Conservation (phyloP, 106 monocot genomes). For the Iris macrosiphon region DNA sequence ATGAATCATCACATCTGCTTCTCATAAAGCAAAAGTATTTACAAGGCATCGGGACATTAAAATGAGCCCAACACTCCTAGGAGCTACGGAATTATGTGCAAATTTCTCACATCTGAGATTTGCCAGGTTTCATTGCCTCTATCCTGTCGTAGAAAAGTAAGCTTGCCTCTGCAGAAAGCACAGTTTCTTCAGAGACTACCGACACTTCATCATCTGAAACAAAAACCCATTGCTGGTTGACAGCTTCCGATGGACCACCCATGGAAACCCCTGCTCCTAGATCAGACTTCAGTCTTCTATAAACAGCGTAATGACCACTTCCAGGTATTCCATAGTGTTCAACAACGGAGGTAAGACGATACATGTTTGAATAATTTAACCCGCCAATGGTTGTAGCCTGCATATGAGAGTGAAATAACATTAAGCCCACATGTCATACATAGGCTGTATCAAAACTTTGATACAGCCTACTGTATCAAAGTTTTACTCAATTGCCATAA, state of each 20-base stretch:
- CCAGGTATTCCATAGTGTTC: constrained; percentile 85
- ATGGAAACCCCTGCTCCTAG: neutral
- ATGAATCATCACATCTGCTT: too few species aligned
- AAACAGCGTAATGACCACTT: constrained; percentile 83
- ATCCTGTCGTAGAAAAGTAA: constrained; percentile 84
- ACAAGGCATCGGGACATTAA: too few species aligned
- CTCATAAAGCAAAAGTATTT: too few species aligned
- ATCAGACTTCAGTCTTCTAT: constrained; percentile 36
- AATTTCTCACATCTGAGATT: too few species aligned
- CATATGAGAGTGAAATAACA: neutral
- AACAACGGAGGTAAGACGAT: constrained; percentile 59
- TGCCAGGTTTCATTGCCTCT: too few species aligned
- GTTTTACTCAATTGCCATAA: too few species aligned
- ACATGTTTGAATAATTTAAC: constrained; percentile 18
- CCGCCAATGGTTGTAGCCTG: neutral
- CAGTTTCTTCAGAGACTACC: constrained; percentile 42
- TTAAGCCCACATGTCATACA: too few species aligned
- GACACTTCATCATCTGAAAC: constrained; percentile 67
- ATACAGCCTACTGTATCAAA: too few species aligned
- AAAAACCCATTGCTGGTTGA: constrained; percentile 48
- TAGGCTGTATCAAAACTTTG: too few species aligned
- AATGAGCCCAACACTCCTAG: too few species aligned
- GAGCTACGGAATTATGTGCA: too few species aligned
- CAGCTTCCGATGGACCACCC: neutral
- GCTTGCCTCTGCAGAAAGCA: constrained; percentile 77